Evolutionary conservation across 2,329 filamentous ascomycete genomes (phyloP), one percentile per base, ranked within the genome.

Genomic region (Ceratocystis harringtonii): DNA sequence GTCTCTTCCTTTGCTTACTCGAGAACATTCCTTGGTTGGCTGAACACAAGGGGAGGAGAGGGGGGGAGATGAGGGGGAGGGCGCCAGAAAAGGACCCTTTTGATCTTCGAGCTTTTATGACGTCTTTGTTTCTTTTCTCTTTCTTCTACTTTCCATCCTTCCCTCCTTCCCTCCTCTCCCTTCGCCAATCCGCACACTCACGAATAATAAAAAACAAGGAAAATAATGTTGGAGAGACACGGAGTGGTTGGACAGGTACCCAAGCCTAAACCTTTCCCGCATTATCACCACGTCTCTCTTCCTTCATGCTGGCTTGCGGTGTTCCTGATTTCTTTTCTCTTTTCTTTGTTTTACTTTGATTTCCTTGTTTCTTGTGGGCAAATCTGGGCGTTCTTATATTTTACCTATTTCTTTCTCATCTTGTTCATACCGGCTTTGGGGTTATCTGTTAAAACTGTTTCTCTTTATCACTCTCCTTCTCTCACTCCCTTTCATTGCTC

Each of bases 381-480:
- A 65, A 44, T 66, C 22, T 61, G 41, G 62, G 66, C 48, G 19
- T 55, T 64, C 48, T 28, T 55, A 36, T 22, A 36, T 19, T 50
- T 28, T 52, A 36, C 32, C 63, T 41, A 30, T 57, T 30, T 64
- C 25, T 41, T 64, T 44, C 63, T 22, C 19, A 28, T 64, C 41
- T 15, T 64, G 45, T 64, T 55, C 62, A 64, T 60, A 61, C 30
- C 68, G 71, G 45, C 48, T 64, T 41, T 55, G 63, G 65, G 55
- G 61, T 58, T 36, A n/a, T 58, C 25, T 25, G 25, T 25, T 25
- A 25, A 25, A 25, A 25, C 25, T 25, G 25, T 25, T 25, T 25
- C 25, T 25, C 25, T 25, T 25, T 25, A 25, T 25, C 25, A 25
- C 25, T 25, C 25, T 25, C 25, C 3, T 25, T 25, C 25, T 25